phyloP scores from a whole-genome alignment of 2,329 filamentous ascomycete genomes.

The Penicillium crustosum region DNA sequence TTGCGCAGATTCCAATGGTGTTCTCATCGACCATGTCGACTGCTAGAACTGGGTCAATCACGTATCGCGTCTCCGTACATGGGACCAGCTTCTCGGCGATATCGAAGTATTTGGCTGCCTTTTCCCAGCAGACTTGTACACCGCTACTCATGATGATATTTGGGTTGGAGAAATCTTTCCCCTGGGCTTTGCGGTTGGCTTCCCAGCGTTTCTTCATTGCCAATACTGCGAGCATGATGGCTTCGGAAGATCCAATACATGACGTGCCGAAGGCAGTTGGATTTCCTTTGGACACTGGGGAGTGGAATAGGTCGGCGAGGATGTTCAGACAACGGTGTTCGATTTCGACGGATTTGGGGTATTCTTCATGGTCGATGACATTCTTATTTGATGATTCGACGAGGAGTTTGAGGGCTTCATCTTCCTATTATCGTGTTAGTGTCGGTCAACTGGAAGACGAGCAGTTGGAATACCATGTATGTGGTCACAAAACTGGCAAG shows the following conservation, averaged over 20 bases:
- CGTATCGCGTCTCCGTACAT: slow-evolving; percentile 60
- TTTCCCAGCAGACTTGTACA: slow-evolving; percentile 70
- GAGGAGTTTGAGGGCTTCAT: slow-evolving; percentile 64
- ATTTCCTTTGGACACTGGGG: slow-evolving; percentile 49
- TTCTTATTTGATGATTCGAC: slow-evolving; percentile 69
- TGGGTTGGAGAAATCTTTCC: slow-evolving; percentile 63
- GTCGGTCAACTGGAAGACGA: background rate
- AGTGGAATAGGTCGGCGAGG: slow-evolving; percentile 64
- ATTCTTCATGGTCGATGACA: slow-evolving; percentile 68
- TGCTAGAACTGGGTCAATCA: slow-evolving; percentile 64
- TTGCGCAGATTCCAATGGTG: slow-evolving; percentile 73
- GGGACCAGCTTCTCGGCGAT: slow-evolving; percentile 54
- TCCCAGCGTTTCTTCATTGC: slow-evolving; percentile 77
- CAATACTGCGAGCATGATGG: slow-evolving; percentile 67
- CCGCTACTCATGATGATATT: slow-evolving; percentile 76
- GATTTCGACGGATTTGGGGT: slow-evolving; percentile 60
- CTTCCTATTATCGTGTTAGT: slow-evolving; percentile 45
- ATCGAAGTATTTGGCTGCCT: slow-evolving; percentile 73
- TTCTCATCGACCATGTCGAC: slow-evolving; percentile 71
- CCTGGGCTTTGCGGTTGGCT: slow-evolving; percentile 58
- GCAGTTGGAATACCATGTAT: slow-evolving; percentile 52
- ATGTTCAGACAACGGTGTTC: slow-evolving; percentile 69
- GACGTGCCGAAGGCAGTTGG: slow-evolving; percentile 68
- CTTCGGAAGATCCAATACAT: slow-evolving; percentile 70
- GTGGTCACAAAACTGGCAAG: slow-evolving; percentile 64